A percentile compares a stretch with the other conserved stretches of the same genome.
Evolutionary conservation across 108 stramenopile species (phyloP).

Genomic region (Cyclotella choctawhatcheeana): DNA sequence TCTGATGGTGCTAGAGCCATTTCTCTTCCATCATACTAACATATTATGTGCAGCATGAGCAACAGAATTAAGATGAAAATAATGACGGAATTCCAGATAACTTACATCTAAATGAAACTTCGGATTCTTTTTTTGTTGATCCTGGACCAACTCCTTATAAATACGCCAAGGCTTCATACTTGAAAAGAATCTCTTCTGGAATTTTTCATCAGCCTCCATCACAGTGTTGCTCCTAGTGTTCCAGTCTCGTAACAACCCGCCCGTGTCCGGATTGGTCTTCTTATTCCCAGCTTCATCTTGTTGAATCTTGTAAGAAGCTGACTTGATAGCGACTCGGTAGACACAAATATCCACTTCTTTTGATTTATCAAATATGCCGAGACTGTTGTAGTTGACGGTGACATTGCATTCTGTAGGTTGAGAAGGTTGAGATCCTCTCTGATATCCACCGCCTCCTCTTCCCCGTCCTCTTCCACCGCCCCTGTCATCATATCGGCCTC

Average conservation of each 20-base stretch:
- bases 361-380: conserved; percentile 5
- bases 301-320: not conserved
- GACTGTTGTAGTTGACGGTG: not conserved
- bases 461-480: not conserved
- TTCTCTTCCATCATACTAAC: conserved; percentile 16
- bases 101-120: conserved; percentile 15
- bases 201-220: not conserved
- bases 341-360: not conserved
- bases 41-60: not conserved
- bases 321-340: conserved; percentile 12
- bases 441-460: not conserved
- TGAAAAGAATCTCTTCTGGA: conserved; percentile 17
- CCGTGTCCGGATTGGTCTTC: conserved; percentile 1
- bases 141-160: conserved; percentile 12
- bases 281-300: conserved; percentile 1
- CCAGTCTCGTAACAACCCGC: not conserved
- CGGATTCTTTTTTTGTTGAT: not conserved
- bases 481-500: not conserved
- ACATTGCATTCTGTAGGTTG: conserved; percentile 20
- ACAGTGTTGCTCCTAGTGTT: not conserved
- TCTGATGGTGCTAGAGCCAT: conserved; percentile 9
- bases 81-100: not conserved
- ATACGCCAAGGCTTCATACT: conserved; percentile 9
- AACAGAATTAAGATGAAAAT: not conserved
- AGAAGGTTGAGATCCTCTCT: not conserved